Evolutionary conservation across 148 eudicot species (phyloP), one percentile per base, ranked within the genome.

Genomic region (Rhododendron henanense): DNA sequence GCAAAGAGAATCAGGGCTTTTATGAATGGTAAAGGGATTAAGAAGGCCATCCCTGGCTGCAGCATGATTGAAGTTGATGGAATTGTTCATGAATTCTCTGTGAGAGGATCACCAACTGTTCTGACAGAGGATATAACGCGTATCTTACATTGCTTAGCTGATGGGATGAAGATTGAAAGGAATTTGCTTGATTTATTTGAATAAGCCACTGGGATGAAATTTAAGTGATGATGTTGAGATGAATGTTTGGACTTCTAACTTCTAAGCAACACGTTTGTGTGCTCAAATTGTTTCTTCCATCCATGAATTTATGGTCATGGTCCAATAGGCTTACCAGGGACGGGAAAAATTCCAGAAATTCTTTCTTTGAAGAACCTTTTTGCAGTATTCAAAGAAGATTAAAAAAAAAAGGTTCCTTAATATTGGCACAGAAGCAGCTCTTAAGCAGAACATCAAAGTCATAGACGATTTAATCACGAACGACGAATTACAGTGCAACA

Each of bases 1-100:
- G 87, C 86, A 50, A 93, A 94, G 92, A 87, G 85, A 78, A 75
- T 89, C 78, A 92, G 96, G 88, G 88, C 84, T 85, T 78, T 91
- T 44, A 96, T 96, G 98, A 87, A 89, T 65, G 89, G 90, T 48
- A 87, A 65, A 83, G 92, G 92, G 82, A 88, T 96, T 39, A 89
- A 88, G 85, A 96, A 96, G 87, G 87, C 65, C 18, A 79, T 78
- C 65, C 94, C 92, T 21, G 97, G 98, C 18, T 91, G 89, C 57
- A 93, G 98, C 84, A 87, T 88, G 91, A 90, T 92, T 86, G 96
- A 94, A 87, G 81, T 93, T 63, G 92, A 93, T 87, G 94, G 94
- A 63, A 61, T 90, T 57, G 91, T 92, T 63, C 85, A 90, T 85
- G 98, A 94, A 87, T 95, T 95, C 63, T 95, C 94, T 9, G 92